Conservation (phyloP, 768 basidiomycete genomes). For the Podaxis rugospora region DNA sequence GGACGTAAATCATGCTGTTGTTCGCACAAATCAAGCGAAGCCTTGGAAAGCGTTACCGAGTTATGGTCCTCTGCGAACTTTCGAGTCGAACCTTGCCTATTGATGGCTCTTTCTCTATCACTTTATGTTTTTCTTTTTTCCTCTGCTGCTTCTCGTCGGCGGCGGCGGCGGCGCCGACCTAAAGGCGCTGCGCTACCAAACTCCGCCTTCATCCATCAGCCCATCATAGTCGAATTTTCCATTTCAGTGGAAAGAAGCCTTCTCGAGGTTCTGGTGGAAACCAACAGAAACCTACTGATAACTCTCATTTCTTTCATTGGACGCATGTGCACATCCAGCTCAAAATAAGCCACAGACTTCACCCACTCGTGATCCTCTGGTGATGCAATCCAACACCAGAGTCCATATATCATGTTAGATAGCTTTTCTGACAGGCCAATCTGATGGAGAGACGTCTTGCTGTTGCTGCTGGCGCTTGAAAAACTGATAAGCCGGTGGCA, state of each 20-base stretch:
- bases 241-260: conserved; percentile 2
- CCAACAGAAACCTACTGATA: neutral
- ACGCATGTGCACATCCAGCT: neutral
- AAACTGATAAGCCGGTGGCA: conserved; percentile 7
- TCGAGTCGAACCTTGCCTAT: neutral
- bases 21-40: neutral
- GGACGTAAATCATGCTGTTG: neutral
- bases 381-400: conserved; percentile 5
- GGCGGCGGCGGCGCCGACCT: conserved; percentile 8
- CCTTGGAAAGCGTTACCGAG: neutral
- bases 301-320: conserved; percentile 1
- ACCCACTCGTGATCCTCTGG: neutral
- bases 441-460: neutral
- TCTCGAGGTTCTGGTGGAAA: conserved; percentile 11
- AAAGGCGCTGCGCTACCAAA: conserved; percentile 4
- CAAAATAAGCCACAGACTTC: neutral
- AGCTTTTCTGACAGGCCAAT: neutral
- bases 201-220: conserved; percentile 9
- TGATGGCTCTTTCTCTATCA: neutral
- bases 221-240: neutral
- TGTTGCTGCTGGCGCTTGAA: neutral
- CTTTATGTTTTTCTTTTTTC: neutral
- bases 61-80: neutral
- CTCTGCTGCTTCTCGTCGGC: neutral
- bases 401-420: conserved; percentile 4